Evolutionary conservation across 352 stramenopile species (phyloP).

Genomic region (Globisporangium orthogonon): DNA sequence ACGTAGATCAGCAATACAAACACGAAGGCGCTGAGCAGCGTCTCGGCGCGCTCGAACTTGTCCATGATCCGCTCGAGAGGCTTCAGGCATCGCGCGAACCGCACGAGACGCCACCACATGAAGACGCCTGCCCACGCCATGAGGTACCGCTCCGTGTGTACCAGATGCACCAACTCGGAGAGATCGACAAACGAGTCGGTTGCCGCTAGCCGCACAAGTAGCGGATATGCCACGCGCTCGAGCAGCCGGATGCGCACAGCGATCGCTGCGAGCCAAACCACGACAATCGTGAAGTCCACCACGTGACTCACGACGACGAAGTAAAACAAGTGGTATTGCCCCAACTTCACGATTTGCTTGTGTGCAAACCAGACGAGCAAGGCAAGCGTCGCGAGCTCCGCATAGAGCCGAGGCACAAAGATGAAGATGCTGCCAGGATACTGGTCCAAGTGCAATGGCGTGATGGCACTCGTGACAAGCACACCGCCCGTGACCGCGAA

Average conservation of each 20-base stretch:
- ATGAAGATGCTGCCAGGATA: constrained; percentile 40
- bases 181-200: constrained; percentile 33
- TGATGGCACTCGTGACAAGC: constrained; percentile 22
- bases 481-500: constrained; percentile 34
- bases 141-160: constrained; percentile 27
- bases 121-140: constrained; percentile 33
- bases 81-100: constrained; percentile 36
- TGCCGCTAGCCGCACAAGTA: constrained; percentile 28
- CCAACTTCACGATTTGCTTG: constrained; percentile 42
- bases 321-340: constrained; percentile 57
- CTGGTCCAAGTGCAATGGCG: constrained; percentile 37
- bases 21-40: constrained; percentile 29
- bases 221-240: constrained; percentile 22
- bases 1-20: constrained; percentile 38
- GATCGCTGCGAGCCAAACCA: constrained; percentile 32
- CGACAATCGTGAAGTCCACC: constrained; percentile 43
- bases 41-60: constrained; percentile 36
- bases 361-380: constrained; percentile 37
- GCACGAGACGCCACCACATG: constrained; percentile 58
- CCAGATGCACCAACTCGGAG: constrained; percentile 16
- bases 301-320: constrained; percentile 48
- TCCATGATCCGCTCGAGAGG: constrained; percentile 33
- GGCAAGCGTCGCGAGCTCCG: constrained; percentile 35
- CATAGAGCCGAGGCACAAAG: constrained; percentile 35
- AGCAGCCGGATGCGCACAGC: constrained; percentile 27